Percentiles rank a stretch among this genome's conserved stretches.
phyloP scores from a whole-genome alignment of 2,329 filamentous ascomycete species.

The Conoideocrella luteorostrata region DNA sequence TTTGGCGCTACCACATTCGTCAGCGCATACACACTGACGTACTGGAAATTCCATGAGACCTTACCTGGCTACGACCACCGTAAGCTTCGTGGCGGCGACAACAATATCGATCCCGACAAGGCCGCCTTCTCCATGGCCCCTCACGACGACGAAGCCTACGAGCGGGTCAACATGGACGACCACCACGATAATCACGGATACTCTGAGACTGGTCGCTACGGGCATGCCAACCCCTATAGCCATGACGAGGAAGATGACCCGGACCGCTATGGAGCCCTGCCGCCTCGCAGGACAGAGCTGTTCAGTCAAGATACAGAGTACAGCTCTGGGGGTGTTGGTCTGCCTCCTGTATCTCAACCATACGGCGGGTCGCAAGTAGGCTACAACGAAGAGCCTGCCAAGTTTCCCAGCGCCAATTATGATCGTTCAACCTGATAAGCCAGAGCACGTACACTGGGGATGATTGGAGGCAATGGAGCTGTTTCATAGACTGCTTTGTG shows the following conservation, averaged over 20 bases:
- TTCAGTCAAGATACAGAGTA: slow-evolving; percentile 49
- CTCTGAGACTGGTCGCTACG: slow-evolving; percentile 26
- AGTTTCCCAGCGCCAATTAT: slow-evolving; percentile 54
- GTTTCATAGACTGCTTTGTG: slow-evolving; percentile 13
- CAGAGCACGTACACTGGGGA: too few relatives aligned
- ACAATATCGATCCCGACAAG: slow-evolving; percentile 62
- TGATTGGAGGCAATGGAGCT: too few relatives aligned
- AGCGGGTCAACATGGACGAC: slow-evolving; percentile 52
- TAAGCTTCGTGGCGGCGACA: slow-evolving; percentile 31
- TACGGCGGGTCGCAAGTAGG: slow-evolving; percentile 32
- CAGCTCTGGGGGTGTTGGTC: slow-evolving; percentile 22
- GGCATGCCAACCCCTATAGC: slow-evolving; percentile 31
- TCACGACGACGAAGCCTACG: slow-evolving; percentile 61
- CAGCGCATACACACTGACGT: slow-evolving; percentile 54
- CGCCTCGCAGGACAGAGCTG: slow-evolving; percentile 31
- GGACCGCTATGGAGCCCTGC: slow-evolving; percentile 32
- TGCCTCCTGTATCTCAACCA: slow-evolving; percentile 17
- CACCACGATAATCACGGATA: slow-evolving; percentile 36
- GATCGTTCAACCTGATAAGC: slow-evolving; percentile 39
- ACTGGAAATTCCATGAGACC: slow-evolving; percentile 55
- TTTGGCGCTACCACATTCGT: slow-evolving; percentile 48
- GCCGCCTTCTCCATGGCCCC: slow-evolving; percentile 62
- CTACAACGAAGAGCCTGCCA: slow-evolving; percentile 42
- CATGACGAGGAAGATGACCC: slow-evolving; percentile 33
- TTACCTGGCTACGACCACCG: slow-evolving; percentile 55